Evolutionary conservation across 78 protist species (phyloP), one percentile per base, ranked within the genome.

Genomic region (slime mould (Dictyostelium discoideum)): DNA sequence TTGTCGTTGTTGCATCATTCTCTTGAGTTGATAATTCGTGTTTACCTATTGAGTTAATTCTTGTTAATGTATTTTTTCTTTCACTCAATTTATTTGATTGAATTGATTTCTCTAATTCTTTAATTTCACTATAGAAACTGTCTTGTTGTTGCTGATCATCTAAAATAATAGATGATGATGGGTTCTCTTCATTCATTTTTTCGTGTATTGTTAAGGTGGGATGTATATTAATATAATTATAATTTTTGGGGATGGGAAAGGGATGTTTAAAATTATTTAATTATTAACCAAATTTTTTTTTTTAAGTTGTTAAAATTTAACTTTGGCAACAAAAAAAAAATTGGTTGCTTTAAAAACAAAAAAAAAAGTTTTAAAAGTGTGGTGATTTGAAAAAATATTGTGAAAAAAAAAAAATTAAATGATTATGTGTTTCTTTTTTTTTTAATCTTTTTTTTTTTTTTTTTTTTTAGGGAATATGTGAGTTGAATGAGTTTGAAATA

Each of bases 161-260:
- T 26, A 26, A 26, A 11, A 0, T 11, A 11, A 29, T 3, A 2
- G 81, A 74, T 74, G 42, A 26, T 3, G 79, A 14, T 74, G 46
- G 40, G 14, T 16, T 37, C 39, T 14, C 48, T 74, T 74, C 48
- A 74, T 37, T 74, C 48, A 37, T 74, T 37, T 74, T 37, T 11
- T 29, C 20, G 42, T 26, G 16, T 13, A 6, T 20, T 20, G 9
- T 74, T 74, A 74, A 5, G 81, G 81, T 74, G 81, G 81, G 14
- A 37, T 32, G 18, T 32, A 74, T 29, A 74, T 16, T 26, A 74
- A 74, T 69, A 69, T 11, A 26, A 69, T 26, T 24, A 26, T 24
- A 69, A 69, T 69, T 69, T 69, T 69, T 32, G 81, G 81, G 81
- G 81, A 74, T 74, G 81, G 81, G 81, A 74, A 74, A 74, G 81